Conservation (phyloP, 2,329 filamentous ascomycete species). For the Cytospora chrysosperma region DNA sequence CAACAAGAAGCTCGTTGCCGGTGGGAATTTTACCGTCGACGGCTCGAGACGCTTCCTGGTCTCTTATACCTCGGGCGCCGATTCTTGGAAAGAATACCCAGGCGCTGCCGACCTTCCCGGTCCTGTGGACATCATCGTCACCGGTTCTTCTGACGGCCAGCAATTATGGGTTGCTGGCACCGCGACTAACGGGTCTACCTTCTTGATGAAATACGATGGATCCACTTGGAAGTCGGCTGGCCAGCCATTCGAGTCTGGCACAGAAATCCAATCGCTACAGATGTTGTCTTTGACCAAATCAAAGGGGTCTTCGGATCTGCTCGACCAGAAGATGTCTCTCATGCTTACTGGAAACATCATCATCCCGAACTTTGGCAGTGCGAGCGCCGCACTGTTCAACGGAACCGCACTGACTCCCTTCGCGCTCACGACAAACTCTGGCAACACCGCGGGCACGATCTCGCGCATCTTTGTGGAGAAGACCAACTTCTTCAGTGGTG, state of each 20-base stretch:
- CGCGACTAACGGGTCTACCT: constrained; percentile 65
- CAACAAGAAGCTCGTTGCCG: constrained; percentile 69
- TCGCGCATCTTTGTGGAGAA: constrained; percentile 82
- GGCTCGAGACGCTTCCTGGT: constrained; percentile 67
- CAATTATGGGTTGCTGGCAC: constrained; percentile 82
- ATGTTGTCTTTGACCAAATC: constrained; percentile 69
- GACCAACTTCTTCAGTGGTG: constrained; percentile 68
- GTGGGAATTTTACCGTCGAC: constrained; percentile 71
- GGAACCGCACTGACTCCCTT: constrained; percentile 78
- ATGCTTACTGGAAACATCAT: constrained; percentile 82
- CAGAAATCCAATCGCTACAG: constrained; percentile 76
- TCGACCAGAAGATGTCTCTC: constrained; percentile 68
- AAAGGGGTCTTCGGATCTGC: constrained; percentile 63
- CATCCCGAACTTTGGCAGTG: constrained; percentile 73
- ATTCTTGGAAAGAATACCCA: constrained; percentile 65
- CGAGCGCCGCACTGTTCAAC: constrained; percentile 85
- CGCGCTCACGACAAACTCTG: constrained; percentile 68
- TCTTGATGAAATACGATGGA: constrained; percentile 80
- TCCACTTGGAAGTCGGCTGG: constrained; percentile 66
- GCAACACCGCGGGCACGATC: constrained; percentile 69
- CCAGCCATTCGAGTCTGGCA: constrained; percentile 61
- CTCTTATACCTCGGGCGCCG: constrained; percentile 66
- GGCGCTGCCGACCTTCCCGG: constrained; percentile 70
- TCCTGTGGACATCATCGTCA: constrained; percentile 71
- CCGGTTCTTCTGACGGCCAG: constrained; percentile 68